These are phyloP conservation scores for Hyphopichia fennica DNA, from an alignment of 1,139 yeast species.

Conservation along the genomic window DNA sequence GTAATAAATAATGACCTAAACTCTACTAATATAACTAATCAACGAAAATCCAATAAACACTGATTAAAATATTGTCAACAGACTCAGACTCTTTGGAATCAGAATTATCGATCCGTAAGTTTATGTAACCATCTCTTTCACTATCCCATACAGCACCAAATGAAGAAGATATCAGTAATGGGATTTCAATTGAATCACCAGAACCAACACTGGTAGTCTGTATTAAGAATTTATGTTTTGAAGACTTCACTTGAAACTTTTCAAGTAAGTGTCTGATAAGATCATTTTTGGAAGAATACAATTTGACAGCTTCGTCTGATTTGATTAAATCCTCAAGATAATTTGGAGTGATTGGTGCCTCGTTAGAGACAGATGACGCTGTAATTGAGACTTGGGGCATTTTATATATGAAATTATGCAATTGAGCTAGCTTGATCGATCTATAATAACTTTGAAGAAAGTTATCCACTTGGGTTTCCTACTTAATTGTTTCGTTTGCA, in stretches of 20 bases:
- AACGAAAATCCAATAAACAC: conserved; percentile 22
- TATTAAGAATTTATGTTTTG: conserved; percentile 38
- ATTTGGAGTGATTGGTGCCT: conserved; percentile 13
- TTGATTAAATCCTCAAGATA: conserved; percentile 5
- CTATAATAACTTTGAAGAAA: no score
- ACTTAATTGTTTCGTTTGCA: no score
- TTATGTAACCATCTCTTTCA: conserved; percentile 37
- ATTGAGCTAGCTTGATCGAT: no score
- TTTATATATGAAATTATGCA: not conserved
- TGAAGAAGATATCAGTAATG: conserved; percentile 13
- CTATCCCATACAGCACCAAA: conserved; percentile 44
- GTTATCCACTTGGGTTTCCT: no score
- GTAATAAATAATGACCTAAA: not conserved
- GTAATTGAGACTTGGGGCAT: conserved; percentile 5
- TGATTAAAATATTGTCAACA: conserved; percentile 12
- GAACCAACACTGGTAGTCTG: conserved; percentile 23
- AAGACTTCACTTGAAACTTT: conserved; percentile 27
- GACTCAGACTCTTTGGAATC: not conserved
- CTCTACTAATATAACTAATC: conserved; percentile 6
- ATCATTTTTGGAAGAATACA: conserved; percentile 4
- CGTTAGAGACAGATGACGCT: conserved; percentile 9
- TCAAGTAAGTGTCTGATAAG: conserved; percentile 16
- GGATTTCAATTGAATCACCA: conserved; percentile 14
- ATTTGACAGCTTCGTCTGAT: not conserved
- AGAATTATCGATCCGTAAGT: conserved; percentile 14